phyloP scores from a whole-genome alignment of 192 early-diverging fungal species.

The Phycomyces nitens region DNA sequence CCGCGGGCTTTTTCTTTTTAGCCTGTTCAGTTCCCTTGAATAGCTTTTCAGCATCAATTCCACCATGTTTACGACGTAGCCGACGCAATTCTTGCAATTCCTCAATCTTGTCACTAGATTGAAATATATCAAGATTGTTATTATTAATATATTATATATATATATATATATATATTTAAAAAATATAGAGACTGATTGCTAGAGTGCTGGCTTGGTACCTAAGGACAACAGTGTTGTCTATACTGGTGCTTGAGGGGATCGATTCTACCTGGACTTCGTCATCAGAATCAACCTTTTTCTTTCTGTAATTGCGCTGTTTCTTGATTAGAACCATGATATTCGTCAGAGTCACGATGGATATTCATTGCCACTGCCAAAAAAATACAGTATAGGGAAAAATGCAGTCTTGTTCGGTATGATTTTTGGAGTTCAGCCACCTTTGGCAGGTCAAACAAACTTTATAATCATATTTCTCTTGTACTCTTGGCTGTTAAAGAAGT shows the following conservation, averaged over 20 bases:
- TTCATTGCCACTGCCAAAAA: no score
- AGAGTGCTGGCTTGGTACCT: slow-evolving; percentile 7
- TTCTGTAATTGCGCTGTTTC: slow-evolving; percentile 23
- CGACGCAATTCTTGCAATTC: slow-evolving; percentile 58
- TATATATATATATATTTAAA: neutral
- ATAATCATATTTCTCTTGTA: no score
- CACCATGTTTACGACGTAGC: slow-evolving; percentile 50
- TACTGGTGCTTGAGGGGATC: neutral
- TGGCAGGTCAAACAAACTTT: no score
- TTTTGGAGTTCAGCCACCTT: no score
- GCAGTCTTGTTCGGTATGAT: no score
- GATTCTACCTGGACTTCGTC: slow-evolving; percentile 8
- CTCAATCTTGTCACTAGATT: slow-evolving; percentile 41
- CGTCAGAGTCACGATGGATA: no score
- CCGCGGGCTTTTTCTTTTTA: slow-evolving; percentile 37
- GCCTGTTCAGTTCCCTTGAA: slow-evolving; percentile 52
- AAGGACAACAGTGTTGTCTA: slow-evolving; percentile 7
- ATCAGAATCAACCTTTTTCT: slow-evolving; percentile 27
- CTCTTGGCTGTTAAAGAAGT: no score
- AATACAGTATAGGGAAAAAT: no score
- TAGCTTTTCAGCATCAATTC: slow-evolving; percentile 56
- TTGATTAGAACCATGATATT: slow-evolving; percentile 9
- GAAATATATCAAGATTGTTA: no score
- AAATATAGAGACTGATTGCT: no score
- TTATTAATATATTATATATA: neutral